Evolutionary conservation across 2,329 filamentous ascomycete genomes (phyloP), one percentile per base, ranked within the genome.

Genomic region (Pseudogymnoascus sp.): DNA sequence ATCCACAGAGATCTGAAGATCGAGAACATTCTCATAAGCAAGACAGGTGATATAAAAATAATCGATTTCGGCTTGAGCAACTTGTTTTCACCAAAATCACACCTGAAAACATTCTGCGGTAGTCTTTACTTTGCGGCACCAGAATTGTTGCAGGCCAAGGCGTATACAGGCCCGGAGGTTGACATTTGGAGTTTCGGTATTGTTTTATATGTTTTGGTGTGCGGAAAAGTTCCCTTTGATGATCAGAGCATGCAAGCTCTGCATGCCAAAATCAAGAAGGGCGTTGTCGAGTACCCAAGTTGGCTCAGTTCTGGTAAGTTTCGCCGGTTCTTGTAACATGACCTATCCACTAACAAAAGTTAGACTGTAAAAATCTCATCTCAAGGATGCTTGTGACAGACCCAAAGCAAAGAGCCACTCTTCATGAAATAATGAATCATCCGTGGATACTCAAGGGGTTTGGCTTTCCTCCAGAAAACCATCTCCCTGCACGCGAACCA

Each of bases 171-270:
- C 0, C 95, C 95, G 0, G 95, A 99, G 74, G 95, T 99, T 28
- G 95, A 99, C 72, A 85, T 98, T 1, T 99, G 95, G 95, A 98
- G 95, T 78, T 98, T 98, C 76, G 95, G 95, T 22, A 97, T 99
- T 70, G 95, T 99, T 11, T 83, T 99, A 12, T 99, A 98, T 71
- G 95, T 99, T 64, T 78, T 99, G 66, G 95, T 98, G 3, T 98
- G 95, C 73, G 95, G 95, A 61, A 98, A 98, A 76, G 95, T 99
- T 3, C 95, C 95, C 0, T 99, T 99, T 72, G 95, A 99, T 74
- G 95, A 99, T 73, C 95, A 99, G 78, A 97, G 93, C 78, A 99
- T 99, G 92, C 95, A 93, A 37, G 93, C 96, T 67, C 81, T 99
- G 59, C 95, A 99, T 77, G 93, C 93, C 64, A 99, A 99, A 79